Base-by-base conservation (phyloP, 2,329 filamentous ascomycete species). In the Colletotrichum orbiculare region DNA sequence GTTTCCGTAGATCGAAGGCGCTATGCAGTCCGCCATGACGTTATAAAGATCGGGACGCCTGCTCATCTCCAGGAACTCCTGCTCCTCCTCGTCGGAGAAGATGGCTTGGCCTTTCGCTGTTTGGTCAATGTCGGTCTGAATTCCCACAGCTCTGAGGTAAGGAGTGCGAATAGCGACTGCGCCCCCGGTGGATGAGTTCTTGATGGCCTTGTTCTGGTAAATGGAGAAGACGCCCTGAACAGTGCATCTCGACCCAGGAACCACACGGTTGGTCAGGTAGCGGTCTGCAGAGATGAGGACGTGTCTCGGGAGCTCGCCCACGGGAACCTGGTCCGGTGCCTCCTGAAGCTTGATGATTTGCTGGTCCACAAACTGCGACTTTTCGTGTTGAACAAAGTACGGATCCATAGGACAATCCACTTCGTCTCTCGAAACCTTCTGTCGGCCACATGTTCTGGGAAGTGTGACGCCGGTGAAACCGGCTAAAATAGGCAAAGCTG, bases 211-310 rank as follows among this genome's bases (percentile, higher is more conserved):
- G 71, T 91, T 91, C 77, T 97, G 93, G 78, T 97, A 99, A 73
- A 98, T 98, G 37, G 95, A 97, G 81, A 97, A 99, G 39, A 99
- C 93, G 17, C 96, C 96, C 87, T 96, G 98, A 15, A 99, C 86
- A 3, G 94, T 97, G 77, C 96, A 99, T 75, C 95, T 87, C 54
- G 95, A 96, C 37, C 96, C 96, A 6, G 96, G 96, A 4, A 99
- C 94, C 3, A 99, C 96, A 55, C 94, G 89, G 75, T 99, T 99
- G 10, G 95, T 96, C 50, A 99, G 83, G 74, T 98, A 97, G 57
- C 96, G 88, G 75, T 99, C 96, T n/a, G 96, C 96, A 0, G 94
- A 97, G 67, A 99, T 92, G 67, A 98, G 87, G 49, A 99, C 96
- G 72, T 99, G 96, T 46, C 96, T 87, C 3, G 96, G 96, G 54